Base-by-base conservation (phyloP, 305 asterid genomes). In the Plantago lanceolata region DNA sequence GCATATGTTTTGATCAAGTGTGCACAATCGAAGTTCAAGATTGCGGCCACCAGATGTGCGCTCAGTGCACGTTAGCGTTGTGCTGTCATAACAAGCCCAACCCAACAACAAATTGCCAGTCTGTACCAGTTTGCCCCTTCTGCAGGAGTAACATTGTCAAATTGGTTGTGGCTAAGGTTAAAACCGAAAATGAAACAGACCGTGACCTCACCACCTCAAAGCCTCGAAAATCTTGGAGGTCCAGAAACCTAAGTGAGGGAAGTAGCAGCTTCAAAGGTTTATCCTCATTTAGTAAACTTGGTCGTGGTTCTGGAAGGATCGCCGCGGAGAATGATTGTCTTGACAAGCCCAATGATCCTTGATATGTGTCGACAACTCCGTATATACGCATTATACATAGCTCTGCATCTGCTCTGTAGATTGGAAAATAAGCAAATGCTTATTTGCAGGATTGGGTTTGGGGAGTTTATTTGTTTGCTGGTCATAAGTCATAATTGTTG, bases 1-100 rank as follows among this genome's bases (percentile, higher is more conserved):
- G 89, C 78, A 92, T 92, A 81, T 92, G 98, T 77, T 89, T 92
- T 18, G 96, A 92, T 70, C 96, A 92, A 79, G 76, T 75, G 47
- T 92, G 98, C 84, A 84, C 88, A 0, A 92, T 92, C 19, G 94
- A 92, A 74, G 95, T 92, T 64, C 95, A 82, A 74, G 90, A 83
- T 13, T 92, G 98, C 55, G 89, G 95, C 45, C 98, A 92, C 71
- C 90, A 64, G 26, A 92, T 92, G 98, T 92, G 98, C 66, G 70
- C 70, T 19, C 70, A 56, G 37, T 66, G 70, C 64, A 66, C 70
- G 19, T 47, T 65, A 8, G 87, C 95, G 48, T 71, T 90, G 63
- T 90, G 97, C 76, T 90, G 97, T 78, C 90, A 90, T 54, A 85
- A 82, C 75, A 90, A 90, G 75, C 96, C 97, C 19, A 82, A 85